A percentile compares a stretch with the other conserved stretches of the same genome.
Conservation (phyloP, 1,284 basidiomycete genomes). For the Tilletia caries region DNA sequence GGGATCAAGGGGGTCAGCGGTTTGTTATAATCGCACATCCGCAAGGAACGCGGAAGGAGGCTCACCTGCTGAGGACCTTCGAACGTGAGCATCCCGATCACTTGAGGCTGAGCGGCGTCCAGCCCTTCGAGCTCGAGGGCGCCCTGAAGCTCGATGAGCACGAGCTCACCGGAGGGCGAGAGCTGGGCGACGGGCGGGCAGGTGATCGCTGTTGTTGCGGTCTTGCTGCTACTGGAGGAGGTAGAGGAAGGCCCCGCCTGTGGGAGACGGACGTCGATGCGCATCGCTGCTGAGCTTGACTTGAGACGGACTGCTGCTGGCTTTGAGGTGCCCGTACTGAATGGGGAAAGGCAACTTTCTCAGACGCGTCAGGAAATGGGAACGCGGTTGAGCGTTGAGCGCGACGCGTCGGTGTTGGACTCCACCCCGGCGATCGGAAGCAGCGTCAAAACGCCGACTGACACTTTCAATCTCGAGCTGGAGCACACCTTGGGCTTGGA, state of each 20-base stretch:
- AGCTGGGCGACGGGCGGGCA: slow-evolving; percentile 19
- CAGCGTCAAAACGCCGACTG: too few species aligned
- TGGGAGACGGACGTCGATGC: slow-evolving; percentile 20
- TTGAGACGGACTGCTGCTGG: too few species aligned
- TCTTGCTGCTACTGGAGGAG: too few species aligned
- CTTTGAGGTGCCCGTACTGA: too few species aligned
- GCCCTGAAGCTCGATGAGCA: slow-evolving; percentile 50
- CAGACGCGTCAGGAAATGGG: too few species aligned
- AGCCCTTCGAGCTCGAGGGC: slow-evolving; percentile 42
- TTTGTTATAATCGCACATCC: background rate
- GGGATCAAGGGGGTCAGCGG: background rate
- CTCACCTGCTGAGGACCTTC: slow-evolving; percentile 26
- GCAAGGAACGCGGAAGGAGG: background rate
- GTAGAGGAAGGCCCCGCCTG: slow-evolving; percentile 14
- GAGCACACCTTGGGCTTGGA: too few species aligned
- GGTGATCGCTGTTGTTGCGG: background rate
- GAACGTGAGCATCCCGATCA: slow-evolving; percentile 42
- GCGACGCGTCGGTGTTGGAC: too few species aligned
- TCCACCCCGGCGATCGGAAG: too few species aligned
- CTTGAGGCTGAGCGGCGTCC: slow-evolving; percentile 28
- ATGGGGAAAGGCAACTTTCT: too few species aligned
- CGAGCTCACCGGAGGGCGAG: slow-evolving; percentile 38
- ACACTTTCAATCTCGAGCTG: too few species aligned
- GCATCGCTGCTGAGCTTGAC: slow-evolving; percentile 14
- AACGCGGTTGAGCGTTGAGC: too few species aligned